These are phyloP conservation scores for Chlorophyllum brunneum DNA, from an alignment of 768 basidiomycete genomes.

Conservation along the genomic window DNA sequence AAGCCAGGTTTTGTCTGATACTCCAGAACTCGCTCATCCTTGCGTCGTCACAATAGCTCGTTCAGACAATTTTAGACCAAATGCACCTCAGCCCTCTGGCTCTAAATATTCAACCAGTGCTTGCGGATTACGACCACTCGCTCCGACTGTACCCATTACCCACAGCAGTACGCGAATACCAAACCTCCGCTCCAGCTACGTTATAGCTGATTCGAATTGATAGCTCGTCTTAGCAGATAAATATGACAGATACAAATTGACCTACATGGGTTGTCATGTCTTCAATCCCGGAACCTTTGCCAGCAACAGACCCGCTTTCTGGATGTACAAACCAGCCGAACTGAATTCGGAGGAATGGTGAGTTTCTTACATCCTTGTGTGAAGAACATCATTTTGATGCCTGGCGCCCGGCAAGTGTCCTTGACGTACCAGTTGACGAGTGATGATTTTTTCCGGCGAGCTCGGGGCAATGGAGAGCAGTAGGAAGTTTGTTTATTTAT, in stretches of 20 bases:
- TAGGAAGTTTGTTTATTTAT: background rate
- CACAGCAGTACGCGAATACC: constrained; percentile 61
- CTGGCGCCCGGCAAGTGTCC: constrained; percentile 6
- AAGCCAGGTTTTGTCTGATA: constrained; percentile 23
- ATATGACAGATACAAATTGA: constrained; percentile 93
- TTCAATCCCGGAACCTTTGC: constrained; percentile 97
- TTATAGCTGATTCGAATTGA: background rate
- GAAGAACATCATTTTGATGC: background rate
- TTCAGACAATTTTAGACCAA: constrained; percentile 96
- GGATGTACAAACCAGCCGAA: constrained; percentile 85
- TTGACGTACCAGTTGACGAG: constrained; percentile 6
- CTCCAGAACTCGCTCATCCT: background rate
- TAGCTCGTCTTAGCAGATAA: constrained; percentile 93
- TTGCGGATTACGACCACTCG: constrained; percentile 89
- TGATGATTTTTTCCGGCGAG: background rate
- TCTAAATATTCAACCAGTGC: constrained; percentile 76
- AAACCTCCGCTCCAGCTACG: background rate
- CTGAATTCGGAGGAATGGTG: constrained; percentile 85
- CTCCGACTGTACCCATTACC: constrained; percentile 93
- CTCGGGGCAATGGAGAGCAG: background rate
- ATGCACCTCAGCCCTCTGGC: constrained; percentile 90
- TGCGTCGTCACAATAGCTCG: constrained; percentile 51
- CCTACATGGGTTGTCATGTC: constrained; percentile 97
- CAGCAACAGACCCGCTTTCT: constrained; percentile 79
- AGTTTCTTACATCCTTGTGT: constrained; percentile 13